Base-by-base conservation (phyloP, 257 asterid genomes). In the Lantana camara region DNA sequence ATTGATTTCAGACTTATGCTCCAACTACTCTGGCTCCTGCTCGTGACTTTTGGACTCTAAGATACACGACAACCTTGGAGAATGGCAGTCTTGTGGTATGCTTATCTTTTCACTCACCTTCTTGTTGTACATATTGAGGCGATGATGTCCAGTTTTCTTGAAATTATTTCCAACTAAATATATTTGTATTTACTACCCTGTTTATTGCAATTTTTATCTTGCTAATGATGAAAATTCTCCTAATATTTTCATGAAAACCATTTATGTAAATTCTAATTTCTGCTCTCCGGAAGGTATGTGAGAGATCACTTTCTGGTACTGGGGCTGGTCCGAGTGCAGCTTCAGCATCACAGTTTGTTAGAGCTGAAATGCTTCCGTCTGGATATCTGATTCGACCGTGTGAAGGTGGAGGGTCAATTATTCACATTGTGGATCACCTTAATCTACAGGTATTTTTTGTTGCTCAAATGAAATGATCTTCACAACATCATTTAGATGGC, bases 41-140 rank as follows among this genome's bases (percentile, higher is more conserved):
- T 46, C 90, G 96, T 67, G 97, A 90, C 78, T 87, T 90, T 68
- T 90, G 97, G 97, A 90, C 97, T 17, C 80, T 90, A 70, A 87
- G 97, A 85, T 90, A 90, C 83, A 90, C 97, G 37, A 85, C 90
- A 15, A 78, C 92, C 27, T 76, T 90, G 71, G 90, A 83, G 64
- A 87, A 83, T 64, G 97, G 96, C 60, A 90, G 95, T 75, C 79
- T 90, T 21, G 97, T 90, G 85, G 96, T 90, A 90, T 69, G 90
- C 54, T 22, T 66, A 38, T 61, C 68, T 21, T 67, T 56, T 34
- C 14, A 32, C 14, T 75, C 34, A 41, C 48, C 40, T 59, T 9
- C 38, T n/a, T n/a, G 10, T 20, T 37, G 20, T 20, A 3, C 13
- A 11, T 27, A 35, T 27, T 45, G 20, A 63, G 29, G 38, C 24